Percentiles rank a stretch among this genome's conserved stretches.
These are phyloP conservation scores for Dendrostoma leiphaemia DNA, from an alignment of 2,329 filamentous ascomycete species.

Conservation along the genomic window DNA sequence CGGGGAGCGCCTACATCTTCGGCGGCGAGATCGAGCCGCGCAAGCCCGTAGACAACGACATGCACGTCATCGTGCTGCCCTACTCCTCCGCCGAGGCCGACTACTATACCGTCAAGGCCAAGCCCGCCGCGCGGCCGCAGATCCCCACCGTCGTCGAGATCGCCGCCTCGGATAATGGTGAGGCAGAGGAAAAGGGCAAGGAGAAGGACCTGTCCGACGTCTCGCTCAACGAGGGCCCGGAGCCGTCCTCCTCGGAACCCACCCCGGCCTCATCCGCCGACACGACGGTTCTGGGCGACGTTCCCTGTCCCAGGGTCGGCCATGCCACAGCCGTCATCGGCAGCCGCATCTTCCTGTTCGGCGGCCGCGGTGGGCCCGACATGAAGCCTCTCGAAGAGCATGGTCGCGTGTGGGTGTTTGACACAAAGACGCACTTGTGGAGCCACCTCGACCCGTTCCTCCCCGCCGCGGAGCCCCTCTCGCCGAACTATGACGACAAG, in stretches of 20 bases:
- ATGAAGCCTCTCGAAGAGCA: slow-evolving; percentile 72
- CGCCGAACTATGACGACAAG: slow-evolving; percentile 16
- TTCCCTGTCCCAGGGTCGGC: slow-evolving; percentile 70
- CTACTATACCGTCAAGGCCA: slow-evolving; percentile 55
- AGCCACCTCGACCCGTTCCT: slow-evolving; percentile 56
- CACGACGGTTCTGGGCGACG: slow-evolving; percentile 32
- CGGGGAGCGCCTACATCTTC: slow-evolving; percentile 61
- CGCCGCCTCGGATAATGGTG: slow-evolving; percentile 1
- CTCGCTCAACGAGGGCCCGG: slow-evolving; percentile 10
- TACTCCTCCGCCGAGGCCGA: slow-evolving; percentile 57
- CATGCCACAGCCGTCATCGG: slow-evolving; percentile 68
- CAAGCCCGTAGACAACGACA: slow-evolving; percentile 67
- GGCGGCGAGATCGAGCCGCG: slow-evolving; percentile 69
- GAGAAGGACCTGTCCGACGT: slow-evolving; percentile 31
- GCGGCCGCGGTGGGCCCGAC: slow-evolving; percentile 68
- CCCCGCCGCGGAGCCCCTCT: slow-evolving; percentile 35
- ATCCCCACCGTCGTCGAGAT: slow-evolving; percentile 25
- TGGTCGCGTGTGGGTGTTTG: slow-evolving; percentile 74
- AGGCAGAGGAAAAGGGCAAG: slow-evolving; percentile 23
- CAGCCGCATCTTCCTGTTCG: slow-evolving; percentile 75
- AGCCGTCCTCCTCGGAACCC: slow-evolving; percentile 28
- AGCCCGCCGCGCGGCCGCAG: slow-evolving; percentile 29
- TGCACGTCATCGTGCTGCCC: slow-evolving; percentile 65
- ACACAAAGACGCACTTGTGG: slow-evolving; percentile 66
- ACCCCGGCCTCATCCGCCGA: slow-evolving; percentile 13